A percentile compares a stretch with the other conserved stretches of the same genome.
Conservation (phyloP, 768 basidiomycete genomes). For the Serendipita indica region DNA sequence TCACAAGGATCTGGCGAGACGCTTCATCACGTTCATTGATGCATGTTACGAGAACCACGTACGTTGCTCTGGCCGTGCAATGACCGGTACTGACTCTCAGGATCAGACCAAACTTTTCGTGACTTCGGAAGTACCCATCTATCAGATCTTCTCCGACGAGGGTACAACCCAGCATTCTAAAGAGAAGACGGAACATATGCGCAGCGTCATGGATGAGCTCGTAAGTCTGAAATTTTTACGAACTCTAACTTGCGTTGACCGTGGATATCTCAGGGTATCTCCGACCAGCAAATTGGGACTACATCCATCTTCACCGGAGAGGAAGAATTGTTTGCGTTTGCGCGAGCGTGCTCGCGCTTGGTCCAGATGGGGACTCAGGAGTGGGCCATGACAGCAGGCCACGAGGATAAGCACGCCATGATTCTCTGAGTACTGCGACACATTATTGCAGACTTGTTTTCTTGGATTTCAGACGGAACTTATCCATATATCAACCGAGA, state of each 20-base stretch:
- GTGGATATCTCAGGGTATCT: conserved; percentile 45
- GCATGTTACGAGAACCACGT: conserved; percentile 90
- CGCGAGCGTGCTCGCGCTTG: conserved; percentile 74
- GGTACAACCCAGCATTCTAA: conserved; percentile 20
- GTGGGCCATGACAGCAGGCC: conserved; percentile 44
- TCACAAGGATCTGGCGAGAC: conserved; percentile 78
- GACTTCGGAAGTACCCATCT: conserved; percentile 84
- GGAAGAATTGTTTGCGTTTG: conserved; percentile 95
- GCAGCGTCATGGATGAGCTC: conserved; percentile 90
- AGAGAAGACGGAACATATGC: conserved; percentile 68
- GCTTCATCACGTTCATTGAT: conserved; percentile 97
- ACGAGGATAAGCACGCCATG: conserved; percentile 9
- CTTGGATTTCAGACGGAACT: too few species aligned
- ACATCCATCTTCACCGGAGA: conserved; percentile 92
- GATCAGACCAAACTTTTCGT: conserved; percentile 74
- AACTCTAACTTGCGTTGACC: conserved; percentile 4
- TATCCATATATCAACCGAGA: too few species aligned
- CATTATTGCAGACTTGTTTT: background rate
- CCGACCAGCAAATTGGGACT: conserved; percentile 56
- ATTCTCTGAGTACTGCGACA: background rate
- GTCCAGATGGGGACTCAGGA: conserved; percentile 86
- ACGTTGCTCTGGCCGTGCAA: conserved; percentile 10
- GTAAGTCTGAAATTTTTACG: conserved; percentile 30
- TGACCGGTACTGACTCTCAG: background rate
- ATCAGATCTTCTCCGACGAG: conserved; percentile 77